Evolutionary conservation across 345 rosid genomes (phyloP), one percentile per base, ranked within the genome.

Genomic region (Eucalyptus globulus): DNA sequence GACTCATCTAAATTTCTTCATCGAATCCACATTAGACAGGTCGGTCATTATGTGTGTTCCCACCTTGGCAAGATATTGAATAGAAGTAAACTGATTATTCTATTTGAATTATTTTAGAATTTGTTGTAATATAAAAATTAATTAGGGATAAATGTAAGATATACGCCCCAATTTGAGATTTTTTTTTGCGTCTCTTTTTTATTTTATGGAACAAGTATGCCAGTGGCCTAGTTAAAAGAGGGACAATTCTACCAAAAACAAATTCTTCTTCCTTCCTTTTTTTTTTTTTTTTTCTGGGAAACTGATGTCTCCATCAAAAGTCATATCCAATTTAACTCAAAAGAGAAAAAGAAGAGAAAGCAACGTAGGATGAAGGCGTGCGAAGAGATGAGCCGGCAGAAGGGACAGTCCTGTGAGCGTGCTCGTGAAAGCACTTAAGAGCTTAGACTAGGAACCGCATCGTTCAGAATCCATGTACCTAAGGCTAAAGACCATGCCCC

Each of bases 21-120:
- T 8, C 7, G 4, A 3, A 69, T 69, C 13, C 81, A 34, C 1
- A 3, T 69, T 9, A 34, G 24, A 69, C 0, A 3, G 0, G 44
- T 69, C 6, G 4, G 44, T 16, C 4, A 19, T 9, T 37, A 69
- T 6, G 21, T 34, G 44, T 17, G 7, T 69, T 31, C 2, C 17
- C 43, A 69, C 22, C 7, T 16, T 2, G 22, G 13, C 14, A 72
- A 6, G 2, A 76, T 22, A 40, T 40, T 22, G 24, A 2, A 37
- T 5, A 13, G 4, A 72, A 72, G 81, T 5, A 17, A 72, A 72
- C 2, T 17, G 11, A 67, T 9, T 69, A 16, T 69, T 12, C 19
- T 69, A 3, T 67, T 15, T 16, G 22, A 8, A 67, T 8, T 2
- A 8, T 4, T 67, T 31, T 67, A 69, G 0, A 3, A 3, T 34